phyloP scores from a whole-genome alignment of 2,329 filamentous ascomycete species.

The Neophaeococcomyces mojaviensis region DNA sequence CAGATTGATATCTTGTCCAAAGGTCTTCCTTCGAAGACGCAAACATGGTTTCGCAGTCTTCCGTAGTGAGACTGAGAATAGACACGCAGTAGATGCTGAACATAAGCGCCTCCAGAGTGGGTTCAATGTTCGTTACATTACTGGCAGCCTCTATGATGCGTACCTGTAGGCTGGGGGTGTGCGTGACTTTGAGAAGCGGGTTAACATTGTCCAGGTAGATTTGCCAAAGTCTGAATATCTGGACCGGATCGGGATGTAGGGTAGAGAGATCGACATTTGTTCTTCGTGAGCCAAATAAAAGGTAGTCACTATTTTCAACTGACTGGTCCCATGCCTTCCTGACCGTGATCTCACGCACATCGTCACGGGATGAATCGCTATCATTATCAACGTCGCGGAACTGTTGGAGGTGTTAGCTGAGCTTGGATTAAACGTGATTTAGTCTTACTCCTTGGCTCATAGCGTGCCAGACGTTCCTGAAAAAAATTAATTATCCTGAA shows the following conservation, averaged over 20 bases:
- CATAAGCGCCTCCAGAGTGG: slow-evolving; percentile 58
- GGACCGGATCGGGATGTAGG: slow-evolving; percentile 56
- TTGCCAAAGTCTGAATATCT: slow-evolving; percentile 52
- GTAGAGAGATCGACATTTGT: slow-evolving; percentile 38
- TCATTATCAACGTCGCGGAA: slow-evolving; percentile 24
- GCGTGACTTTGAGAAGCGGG: slow-evolving; percentile 60
- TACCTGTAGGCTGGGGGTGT: slow-evolving; percentile 58
- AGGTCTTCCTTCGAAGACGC: slow-evolving; percentile 32
- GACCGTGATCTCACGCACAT: slow-evolving; percentile 32
- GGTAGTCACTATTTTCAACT: slow-evolving; percentile 37
- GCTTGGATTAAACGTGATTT: not conserved
- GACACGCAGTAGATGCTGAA: slow-evolving; percentile 61
- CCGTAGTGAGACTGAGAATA: slow-evolving; percentile 46
- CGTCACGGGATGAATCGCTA: slow-evolving; percentile 28
- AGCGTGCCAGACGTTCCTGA: slow-evolving; percentile 41
- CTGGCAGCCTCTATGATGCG: slow-evolving; percentile 56
- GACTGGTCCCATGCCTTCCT: slow-evolving; percentile 42
- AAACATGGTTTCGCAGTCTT: slow-evolving; percentile 44
- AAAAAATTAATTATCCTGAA: slow-evolving; percentile 20
- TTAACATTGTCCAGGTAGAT: slow-evolving; percentile 63
- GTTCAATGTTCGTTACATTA: slow-evolving; percentile 47
- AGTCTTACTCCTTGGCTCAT: slow-evolving; percentile 37
- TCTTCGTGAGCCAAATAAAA: slow-evolving; percentile 46
- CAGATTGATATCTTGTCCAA: slow-evolving; percentile 36
- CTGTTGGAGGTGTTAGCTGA: slow-evolving; percentile 23